These are phyloP conservation scores for Lasiosphaeria hispida DNA, from an alignment of 495 filamentous ascomycete species.

Conservation along the genomic window DNA sequence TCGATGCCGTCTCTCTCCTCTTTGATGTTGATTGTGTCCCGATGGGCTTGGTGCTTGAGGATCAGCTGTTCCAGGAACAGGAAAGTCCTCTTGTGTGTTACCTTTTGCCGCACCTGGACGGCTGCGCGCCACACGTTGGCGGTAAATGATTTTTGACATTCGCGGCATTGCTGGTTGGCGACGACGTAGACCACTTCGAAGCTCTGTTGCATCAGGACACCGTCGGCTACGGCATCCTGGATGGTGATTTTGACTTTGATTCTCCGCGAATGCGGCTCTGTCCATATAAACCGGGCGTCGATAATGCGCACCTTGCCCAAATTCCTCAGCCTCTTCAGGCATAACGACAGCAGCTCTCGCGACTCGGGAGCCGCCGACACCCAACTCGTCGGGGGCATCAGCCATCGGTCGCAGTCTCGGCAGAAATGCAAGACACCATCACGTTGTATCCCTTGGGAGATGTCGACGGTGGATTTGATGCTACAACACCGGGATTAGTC, in stretches of 20 bases:
- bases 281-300: conserved; percentile 97
- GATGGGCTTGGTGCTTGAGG: conserved; percentile 86
- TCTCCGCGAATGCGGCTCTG: conserved; percentile 88
- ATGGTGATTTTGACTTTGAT: conserved; percentile 92
- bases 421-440: conserved; percentile 82
- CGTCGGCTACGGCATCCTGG: conserved; percentile 65
- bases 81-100: conserved; percentile 96
- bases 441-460: conserved; percentile 85
- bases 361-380: conserved; percentile 78
- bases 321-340: conserved; percentile 76
- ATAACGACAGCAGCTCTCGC: conserved; percentile 84
- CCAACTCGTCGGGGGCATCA: conserved; percentile 84
- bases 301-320: conserved; percentile 85
- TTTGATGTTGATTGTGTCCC: conserved; percentile 94
- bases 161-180: conserved; percentile 82
- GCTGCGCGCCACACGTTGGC: conserved; percentile 65
- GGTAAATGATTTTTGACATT: conserved; percentile 92
- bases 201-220: conserved; percentile 86
- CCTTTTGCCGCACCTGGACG: conserved; percentile 92
- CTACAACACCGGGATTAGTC: neutral
- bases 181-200: conserved; percentile 94
- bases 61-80: conserved; percentile 95
- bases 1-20: conserved; percentile 91
- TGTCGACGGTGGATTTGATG: conserved; percentile 87
- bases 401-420: conserved; percentile 89